Percentiles rank a stretch among this genome's conserved stretches.
These are phyloP conservation scores for Quercus bicolor DNA, from an alignment of 306 rosid genomes.

Conservation along the genomic window DNA sequence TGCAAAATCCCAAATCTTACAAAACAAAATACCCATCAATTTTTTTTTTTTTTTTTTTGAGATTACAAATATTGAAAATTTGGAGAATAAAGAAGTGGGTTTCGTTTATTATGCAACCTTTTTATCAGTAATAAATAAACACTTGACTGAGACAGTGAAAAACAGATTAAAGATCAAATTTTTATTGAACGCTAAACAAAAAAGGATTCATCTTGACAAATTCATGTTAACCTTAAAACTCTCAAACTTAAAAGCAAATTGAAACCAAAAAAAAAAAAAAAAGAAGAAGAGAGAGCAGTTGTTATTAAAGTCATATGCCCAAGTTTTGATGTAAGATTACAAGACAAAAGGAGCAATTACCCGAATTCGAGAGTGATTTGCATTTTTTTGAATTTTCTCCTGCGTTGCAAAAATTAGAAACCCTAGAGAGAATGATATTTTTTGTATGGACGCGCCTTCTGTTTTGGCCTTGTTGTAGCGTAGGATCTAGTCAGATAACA, in stretches of 20 bases:
- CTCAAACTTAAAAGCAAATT: no score
- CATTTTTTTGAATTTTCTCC: constrained; percentile 42
- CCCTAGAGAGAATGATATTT: constrained; percentile 11
- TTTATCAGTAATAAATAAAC: not conserved
- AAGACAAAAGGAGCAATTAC: constrained; percentile 25
- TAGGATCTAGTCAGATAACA: not conserved
- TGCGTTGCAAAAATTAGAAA: constrained; percentile 14
- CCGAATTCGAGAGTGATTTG: constrained; percentile 84
- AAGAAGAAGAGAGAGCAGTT: not conserved
- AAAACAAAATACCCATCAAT: no score
- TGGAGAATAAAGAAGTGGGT: not conserved
- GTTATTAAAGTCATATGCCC: no score
- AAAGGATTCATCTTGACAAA: not conserved
- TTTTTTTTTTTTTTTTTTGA: not conserved
- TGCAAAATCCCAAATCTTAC: not conserved
- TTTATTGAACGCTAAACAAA: not conserved
- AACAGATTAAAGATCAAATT: not conserved
- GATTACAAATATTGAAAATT: not conserved
- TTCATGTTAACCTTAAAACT: no score
- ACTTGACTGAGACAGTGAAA: no score
- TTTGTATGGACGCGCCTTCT: not conserved
- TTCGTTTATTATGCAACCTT: not conserved
- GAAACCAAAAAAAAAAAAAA: not conserved
- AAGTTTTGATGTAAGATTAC: not conserved
- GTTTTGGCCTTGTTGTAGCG: no score